These are phyloP conservation scores for Neophaeococcomyces aloes DNA, from an alignment of 2,329 filamentous ascomycete species.

Conservation along the genomic window DNA sequence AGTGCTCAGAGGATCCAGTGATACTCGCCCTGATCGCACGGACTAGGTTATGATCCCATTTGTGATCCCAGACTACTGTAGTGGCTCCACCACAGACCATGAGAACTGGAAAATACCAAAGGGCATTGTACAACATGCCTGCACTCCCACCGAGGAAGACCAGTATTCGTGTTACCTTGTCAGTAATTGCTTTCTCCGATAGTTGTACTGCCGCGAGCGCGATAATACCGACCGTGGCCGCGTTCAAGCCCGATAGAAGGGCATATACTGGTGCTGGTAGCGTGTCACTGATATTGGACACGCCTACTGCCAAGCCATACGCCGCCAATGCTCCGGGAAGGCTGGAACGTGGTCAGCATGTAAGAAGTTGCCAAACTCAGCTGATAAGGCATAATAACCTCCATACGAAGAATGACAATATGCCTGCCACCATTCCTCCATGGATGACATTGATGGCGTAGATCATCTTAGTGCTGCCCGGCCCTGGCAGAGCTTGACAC, in stretches of 20 bases:
- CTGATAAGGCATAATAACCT: no score
- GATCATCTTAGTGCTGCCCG: slow-evolving; percentile 59
- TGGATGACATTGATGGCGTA: slow-evolving; percentile 59
- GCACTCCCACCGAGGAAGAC: slow-evolving; percentile 55
- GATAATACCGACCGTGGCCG: slow-evolving; percentile 62
- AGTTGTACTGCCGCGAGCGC: slow-evolving; percentile 59
- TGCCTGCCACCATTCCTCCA: slow-evolving; percentile 48
- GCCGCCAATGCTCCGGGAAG: slow-evolving; percentile 61
- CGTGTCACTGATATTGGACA: slow-evolving; percentile 48
- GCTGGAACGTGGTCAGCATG: no score
- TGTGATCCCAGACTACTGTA: slow-evolving; percentile 48
- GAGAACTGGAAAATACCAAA: slow-evolving; percentile 65
- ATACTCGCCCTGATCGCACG: slow-evolving; percentile 34
- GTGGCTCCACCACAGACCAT: slow-evolving; percentile 46
- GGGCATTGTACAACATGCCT: slow-evolving; percentile 57
- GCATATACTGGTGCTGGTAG: slow-evolving; percentile 57
- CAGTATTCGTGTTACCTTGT: slow-evolving; percentile 51
- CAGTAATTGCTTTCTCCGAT: slow-evolving; percentile 56
- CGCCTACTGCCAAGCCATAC: slow-evolving; percentile 56
- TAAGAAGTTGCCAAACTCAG: no score
- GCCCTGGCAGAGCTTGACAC: slow-evolving; percentile 57
- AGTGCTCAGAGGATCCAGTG: slow-evolving; percentile 4
- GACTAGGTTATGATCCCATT: slow-evolving; percentile 47
- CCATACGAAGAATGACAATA: slow-evolving; percentile 55
- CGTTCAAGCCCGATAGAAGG: slow-evolving; percentile 60